Conservation (phyloP, 2,329 filamentous ascomycete genomes). For the Pyrenophora seminiperda region DNA sequence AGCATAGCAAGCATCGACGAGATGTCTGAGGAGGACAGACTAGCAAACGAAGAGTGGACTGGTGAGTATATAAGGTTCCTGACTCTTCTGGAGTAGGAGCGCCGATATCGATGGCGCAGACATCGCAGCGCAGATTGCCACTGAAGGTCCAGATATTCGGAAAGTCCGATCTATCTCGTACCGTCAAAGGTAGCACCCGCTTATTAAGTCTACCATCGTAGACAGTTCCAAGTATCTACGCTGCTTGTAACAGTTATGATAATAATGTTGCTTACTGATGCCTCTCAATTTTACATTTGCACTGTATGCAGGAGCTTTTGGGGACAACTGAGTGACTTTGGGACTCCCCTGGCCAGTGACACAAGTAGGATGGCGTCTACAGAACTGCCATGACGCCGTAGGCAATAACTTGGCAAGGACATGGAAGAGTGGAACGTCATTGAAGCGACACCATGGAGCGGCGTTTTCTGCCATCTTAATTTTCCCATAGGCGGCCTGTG, state of each 20-base stretch:
- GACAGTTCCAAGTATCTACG: not conserved
- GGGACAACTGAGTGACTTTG: no score
- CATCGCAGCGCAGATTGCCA: constrained; percentile 6
- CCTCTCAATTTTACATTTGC: not conserved
- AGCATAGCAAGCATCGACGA: constrained; percentile 16
- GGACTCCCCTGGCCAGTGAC: no score
- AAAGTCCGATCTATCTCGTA: constrained; percentile 3
- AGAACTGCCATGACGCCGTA: no score
- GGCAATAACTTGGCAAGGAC: no score
- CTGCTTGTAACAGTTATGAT: not conserved
- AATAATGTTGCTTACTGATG: not conserved
- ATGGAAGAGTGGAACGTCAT: no score
- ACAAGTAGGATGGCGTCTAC: no score
- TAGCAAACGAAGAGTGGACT: constrained; percentile 10
- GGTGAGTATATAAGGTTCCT: constrained; percentile 4
- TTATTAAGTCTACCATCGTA: not conserved
- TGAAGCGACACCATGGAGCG: no score
- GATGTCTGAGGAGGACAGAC: constrained; percentile 13
- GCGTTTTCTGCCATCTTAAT: no score
- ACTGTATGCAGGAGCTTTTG: no score
- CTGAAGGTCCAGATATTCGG: constrained; percentile 7
- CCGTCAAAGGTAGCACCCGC: not conserved
- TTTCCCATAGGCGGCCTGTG: no score
- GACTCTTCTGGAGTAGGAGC: not conserved
- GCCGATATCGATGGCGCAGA: not conserved